Base-by-base conservation (phyloP, 768 basidiomycete species). In the Tephrocybe sp. region DNA sequence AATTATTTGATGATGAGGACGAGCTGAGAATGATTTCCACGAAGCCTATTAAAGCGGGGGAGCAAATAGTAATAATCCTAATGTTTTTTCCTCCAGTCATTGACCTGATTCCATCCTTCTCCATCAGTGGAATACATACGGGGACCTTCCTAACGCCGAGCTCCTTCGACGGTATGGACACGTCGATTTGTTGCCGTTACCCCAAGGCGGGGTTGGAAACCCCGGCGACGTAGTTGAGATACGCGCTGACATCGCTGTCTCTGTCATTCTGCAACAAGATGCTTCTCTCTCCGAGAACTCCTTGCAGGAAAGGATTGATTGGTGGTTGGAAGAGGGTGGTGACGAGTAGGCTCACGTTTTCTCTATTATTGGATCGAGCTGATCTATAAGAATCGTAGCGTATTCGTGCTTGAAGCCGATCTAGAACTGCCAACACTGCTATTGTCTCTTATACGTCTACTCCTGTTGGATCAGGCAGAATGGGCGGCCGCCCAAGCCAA, bases 91-190 rank as follows among this genome's bases (percentile, higher is more conserved):
- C 28, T 18, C 27, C 42, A 53, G 45, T 22, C n/a, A 36, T 38
- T 53, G 45, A 25, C 54, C 35, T 52, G 24, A 51, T 25, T 18
- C 35, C 18, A n/a, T n/a, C n/a, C n/a, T n/a, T n/a, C n/a, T n/a
- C 18, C 43, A 28, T 40, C 57, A 95, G 92, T 93, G 86, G 82
- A 98, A 98, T 65, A 98, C 96, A 0, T 99, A 98, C 64, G 92
- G 87, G 22, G 89, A 95, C 60, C 86, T 83, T 1, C 92, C 96
- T 5, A 98, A 98, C 62, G 82, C 89, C 6, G 95, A 95, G 57
- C 80, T 99, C 7, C 78, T 99, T n/a, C 82, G 97, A 36, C 83
- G 90, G 48, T 98, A 96, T 61, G 97, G 97, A 1, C 89, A 98
- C 60, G 86, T 96, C 46, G 97, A 98, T 67, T 61, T 84, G 24